Evolutionary conservation across 129 eudicot species (phyloP).

Genomic region (Escallonia herrerae): DNA sequence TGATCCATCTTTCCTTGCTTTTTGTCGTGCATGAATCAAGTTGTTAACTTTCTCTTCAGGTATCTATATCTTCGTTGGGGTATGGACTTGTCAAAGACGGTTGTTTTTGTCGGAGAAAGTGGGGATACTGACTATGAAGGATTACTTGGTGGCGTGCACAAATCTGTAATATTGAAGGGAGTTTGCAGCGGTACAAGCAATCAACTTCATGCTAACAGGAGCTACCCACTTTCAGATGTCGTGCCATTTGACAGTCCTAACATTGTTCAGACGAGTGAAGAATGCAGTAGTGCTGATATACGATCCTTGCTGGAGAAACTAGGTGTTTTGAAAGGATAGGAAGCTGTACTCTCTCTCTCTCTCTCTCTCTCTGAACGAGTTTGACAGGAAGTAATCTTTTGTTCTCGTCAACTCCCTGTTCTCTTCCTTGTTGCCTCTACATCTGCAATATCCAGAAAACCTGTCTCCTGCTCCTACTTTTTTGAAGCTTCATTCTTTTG

Average conservation of each 20-base stretch:
- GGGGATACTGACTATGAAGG: slow-evolving; percentile 98
- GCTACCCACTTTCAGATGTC: slow-evolving; percentile 80
- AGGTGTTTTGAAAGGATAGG: slow-evolving; percentile 39
- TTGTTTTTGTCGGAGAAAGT: slow-evolving; percentile 84
- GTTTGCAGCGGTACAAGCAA: slow-evolving; percentile 39
- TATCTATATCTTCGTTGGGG: slow-evolving; percentile 98
- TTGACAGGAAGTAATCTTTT: not conserved
- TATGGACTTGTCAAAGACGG: slow-evolving; percentile 76
- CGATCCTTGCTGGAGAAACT: slow-evolving; percentile 41
- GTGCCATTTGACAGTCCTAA: slow-evolving; percentile 62
- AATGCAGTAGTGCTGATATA: slow-evolving; percentile 42
- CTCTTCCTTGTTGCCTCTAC: not conserved
- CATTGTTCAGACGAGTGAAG: slow-evolving; percentile 44
- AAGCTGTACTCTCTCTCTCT: not conserved
- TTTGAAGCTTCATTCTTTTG: too few relatives aligned
- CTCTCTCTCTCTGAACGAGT: not conserved
- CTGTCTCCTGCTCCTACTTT: too few relatives aligned
- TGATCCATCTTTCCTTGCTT: too few relatives aligned
- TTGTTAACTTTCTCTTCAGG: slow-evolving; percentile 32
- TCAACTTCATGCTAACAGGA: slow-evolving; percentile 70
- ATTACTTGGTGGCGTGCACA: slow-evolving; percentile 82
- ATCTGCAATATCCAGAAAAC: not conserved
- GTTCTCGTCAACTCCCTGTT: not conserved
- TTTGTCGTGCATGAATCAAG: too few relatives aligned
- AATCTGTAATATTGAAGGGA: slow-evolving; percentile 71